A percentile compares a stretch with the other conserved stretches of the same genome.
These are phyloP conservation scores for Flammula alnicola DNA, from an alignment of 1,284 basidiomycete species.

Conservation along the genomic window DNA sequence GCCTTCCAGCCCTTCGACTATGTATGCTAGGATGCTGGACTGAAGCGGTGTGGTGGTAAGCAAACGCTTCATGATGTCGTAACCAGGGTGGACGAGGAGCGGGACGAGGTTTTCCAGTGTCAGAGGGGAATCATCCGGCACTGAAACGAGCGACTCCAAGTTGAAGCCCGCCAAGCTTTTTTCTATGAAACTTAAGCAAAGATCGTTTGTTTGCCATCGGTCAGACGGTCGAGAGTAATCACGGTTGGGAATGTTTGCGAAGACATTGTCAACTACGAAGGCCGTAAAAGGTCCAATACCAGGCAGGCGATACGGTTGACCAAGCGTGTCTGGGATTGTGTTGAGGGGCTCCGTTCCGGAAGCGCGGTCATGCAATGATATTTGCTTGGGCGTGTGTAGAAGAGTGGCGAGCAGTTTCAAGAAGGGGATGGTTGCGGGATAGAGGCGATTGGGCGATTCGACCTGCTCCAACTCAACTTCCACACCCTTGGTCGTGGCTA, in stretches of 20 bases:
- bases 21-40: constrained; percentile 73
- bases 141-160: constrained; percentile 64
- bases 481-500: constrained; percentile 68
- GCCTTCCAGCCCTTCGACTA: constrained; percentile 77
- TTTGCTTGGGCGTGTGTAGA: constrained; percentile 75
- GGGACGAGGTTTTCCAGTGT: constrained; percentile 58
- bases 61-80: constrained; percentile 83
- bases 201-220: constrained; percentile 87
- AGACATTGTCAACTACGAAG: constrained; percentile 91
- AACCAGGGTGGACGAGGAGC: constrained; percentile 83
- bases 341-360: constrained; percentile 65
- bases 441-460: constrained; percentile 78
- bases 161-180: constrained; percentile 83
- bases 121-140: constrained; percentile 52
- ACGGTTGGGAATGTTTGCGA: constrained; percentile 70
- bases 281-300: constrained; percentile 80
- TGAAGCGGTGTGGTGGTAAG: constrained; percentile 78
- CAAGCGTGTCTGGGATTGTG: constrained; percentile 79
- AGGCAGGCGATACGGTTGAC: constrained; percentile 74
- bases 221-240: constrained; percentile 81
- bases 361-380: constrained; percentile 62
- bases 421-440: constrained; percentile 90
- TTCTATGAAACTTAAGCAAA: constrained; percentile 87
- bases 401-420: constrained; percentile 83
- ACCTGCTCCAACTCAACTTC: constrained; percentile 86